These are phyloP conservation scores for Gomphus bonarii DNA, from an alignment of 1,284 basidiomycete species.

Conservation along the genomic window DNA sequence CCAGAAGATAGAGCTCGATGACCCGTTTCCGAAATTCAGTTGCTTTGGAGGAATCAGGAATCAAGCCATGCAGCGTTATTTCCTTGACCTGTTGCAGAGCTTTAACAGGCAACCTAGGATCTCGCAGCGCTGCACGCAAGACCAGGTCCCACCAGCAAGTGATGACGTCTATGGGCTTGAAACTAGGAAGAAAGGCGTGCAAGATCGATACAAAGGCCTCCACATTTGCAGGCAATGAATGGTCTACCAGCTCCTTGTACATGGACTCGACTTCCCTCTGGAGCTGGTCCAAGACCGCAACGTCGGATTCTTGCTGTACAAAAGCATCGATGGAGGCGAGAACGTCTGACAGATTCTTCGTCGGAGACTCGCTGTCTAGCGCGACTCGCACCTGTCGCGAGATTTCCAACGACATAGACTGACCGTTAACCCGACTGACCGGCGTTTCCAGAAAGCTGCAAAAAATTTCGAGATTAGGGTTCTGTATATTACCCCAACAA, in stretches of 20 bases:
- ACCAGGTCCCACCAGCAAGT: slow-evolving; percentile 71
- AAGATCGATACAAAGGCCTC: slow-evolving; percentile 59
- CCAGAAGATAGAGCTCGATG: slow-evolving; percentile 64
- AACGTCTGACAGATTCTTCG: neutral
- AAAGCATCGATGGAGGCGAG: slow-evolving; percentile 2
- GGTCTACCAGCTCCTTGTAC: slow-evolving; percentile 51
- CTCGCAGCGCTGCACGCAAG: slow-evolving; percentile 62
- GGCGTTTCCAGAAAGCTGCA: neutral
- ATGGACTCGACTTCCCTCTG: slow-evolving; percentile 60
- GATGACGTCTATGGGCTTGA: slow-evolving; percentile 55
- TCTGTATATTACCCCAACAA: too few species aligned
- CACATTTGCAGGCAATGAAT: slow-evolving; percentile 42
- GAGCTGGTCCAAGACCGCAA: slow-evolving; percentile 33
- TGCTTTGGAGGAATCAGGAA: slow-evolving; percentile 41
- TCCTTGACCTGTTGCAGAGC: slow-evolving; percentile 60
- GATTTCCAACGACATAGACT: neutral
- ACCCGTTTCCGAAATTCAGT: slow-evolving; percentile 54
- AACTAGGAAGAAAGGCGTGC: slow-evolving; percentile 46
- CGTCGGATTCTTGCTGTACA: neutral
- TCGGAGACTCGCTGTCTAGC: slow-evolving; percentile 1
- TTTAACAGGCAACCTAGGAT: slow-evolving; percentile 50
- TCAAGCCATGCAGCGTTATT: slow-evolving; percentile 51
- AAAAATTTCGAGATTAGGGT: too few species aligned
- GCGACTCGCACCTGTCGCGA: slow-evolving; percentile 3
- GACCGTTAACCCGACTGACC: neutral